Conservation (phyloP, 306 rosid species). For the Rubus idaeus region DNA sequence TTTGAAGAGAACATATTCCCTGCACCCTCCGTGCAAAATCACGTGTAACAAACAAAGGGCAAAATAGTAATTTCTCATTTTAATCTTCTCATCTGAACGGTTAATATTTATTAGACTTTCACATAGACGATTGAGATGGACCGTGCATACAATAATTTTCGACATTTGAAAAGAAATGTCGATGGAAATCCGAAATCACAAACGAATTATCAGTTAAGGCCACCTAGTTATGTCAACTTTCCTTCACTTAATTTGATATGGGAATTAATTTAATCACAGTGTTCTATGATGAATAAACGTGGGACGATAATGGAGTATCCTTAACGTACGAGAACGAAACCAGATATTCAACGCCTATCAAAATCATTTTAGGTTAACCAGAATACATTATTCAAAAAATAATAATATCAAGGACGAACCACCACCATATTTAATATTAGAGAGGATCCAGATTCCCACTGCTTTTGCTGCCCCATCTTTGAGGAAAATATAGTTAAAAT, state of each 20-base stretch:
- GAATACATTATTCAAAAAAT: background rate
- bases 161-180: background rate
- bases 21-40: no score
- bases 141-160: no score
- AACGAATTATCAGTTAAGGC: background rate
- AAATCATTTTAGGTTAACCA: background rate
- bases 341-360: conserved; percentile 13
- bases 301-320: background rate
- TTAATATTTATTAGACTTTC: no score
- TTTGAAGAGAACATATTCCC: no score
- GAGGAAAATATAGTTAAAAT: conserved; percentile 11
- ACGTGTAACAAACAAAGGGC: no score
- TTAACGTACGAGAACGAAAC: background rate
- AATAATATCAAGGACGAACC: background rate
- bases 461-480: background rate
- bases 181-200: background rate
- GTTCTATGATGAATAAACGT: background rate
- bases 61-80: no score
- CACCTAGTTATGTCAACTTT: background rate
- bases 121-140: no score
- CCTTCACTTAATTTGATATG: background rate
- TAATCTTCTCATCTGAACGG: no score
- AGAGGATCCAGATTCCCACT: conserved; percentile 18
- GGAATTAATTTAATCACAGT: background rate
- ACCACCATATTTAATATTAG: background rate